Evolutionary conservation across 768 basidiomycete species (phyloP), one percentile per base, ranked within the genome.

Genomic region (Terana coerulea): DNA sequence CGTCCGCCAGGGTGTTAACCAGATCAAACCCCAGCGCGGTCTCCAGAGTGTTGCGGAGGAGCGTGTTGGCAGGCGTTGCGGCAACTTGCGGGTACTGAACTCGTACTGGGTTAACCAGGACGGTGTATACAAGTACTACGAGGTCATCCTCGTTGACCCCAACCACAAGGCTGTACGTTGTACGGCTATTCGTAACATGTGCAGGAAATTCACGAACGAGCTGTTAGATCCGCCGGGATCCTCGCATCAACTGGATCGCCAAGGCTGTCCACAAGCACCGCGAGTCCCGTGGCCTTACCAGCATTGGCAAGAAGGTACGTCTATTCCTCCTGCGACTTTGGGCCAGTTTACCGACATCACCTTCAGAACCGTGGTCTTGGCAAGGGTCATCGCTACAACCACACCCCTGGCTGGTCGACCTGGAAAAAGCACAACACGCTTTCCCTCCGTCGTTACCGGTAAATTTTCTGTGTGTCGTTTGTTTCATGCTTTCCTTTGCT

Each of bases 61-160:
- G 79, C 90, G 97, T 67, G 95, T 98, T 59, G 97, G 95, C 56
- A 84, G 82, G 67, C 83, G 95, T 61, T 99, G 97, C 67, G 94
- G 93, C 48, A 98, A 98, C 72, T 72, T 99, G 66, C 85, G 97
- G 50, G 97, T 99, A 59, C 69, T 97, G 64, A 97, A 95, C 76
- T 98, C 95, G 41, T 98, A 98, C 81, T 99, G 97, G 97, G 76
- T 99, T 66, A 98, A 98, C 75, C 93, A 95, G 75, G 94, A 98
- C 67, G 93, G 94, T 72, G 91, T 97, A 26, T 97, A 95, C 84
- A 97, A 95, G 72, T 98, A 97, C 78, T 99, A 84, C 76, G 97
- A 99, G 70, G 92, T 99, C 64, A 98, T 99, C 69, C 83, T 97
- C 59, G 95, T 99, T 53, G 97, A 99, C 66, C 93, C 93, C 53